Evolutionary conservation across 805 yeast species (phyloP), one percentile per base, ranked within the genome.

Genomic region (Lipomyces yamadae): DNA sequence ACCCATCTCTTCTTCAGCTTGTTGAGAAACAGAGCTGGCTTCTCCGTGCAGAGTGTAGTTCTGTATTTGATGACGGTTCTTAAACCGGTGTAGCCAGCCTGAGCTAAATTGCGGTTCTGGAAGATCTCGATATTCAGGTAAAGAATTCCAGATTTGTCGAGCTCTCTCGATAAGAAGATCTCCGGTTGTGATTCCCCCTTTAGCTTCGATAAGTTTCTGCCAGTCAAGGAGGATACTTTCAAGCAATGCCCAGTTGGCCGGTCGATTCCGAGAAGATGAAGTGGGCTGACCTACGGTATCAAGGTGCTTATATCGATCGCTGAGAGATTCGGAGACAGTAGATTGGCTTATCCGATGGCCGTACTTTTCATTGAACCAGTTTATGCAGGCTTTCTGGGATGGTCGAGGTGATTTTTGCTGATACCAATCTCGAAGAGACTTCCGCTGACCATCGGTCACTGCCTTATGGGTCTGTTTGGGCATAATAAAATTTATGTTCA

Each of bases 351-450:
- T 4, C 53, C 53, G 53, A 6, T 45, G 52, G 52, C 6, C 29
- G 3, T 5, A 6, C 29, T 7, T n/a, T 48, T 45, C 29, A 13
- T n/a, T 48, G 53, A 4, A 48, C 53, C 29, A 48, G 29, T 48
- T 48, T 2, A 3, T 48, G 15, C 3, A 10, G 53, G 29, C 53
- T n/a, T 48, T 48, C 29, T 48, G 53, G 29, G 53, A 48, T 5
- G 53, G 53, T 48, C 29, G 53, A 3, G 53, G 53, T 10, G 53
- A 48, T 48, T 48, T n/a, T 48, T 48, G 53, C 53, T 48, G 53
- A n/a, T n/a, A 48, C 53, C 29, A 48, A 13, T n/a, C 29, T 48
- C 29, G 53, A 48, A 48, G 53, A 6, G 53, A 48, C 29, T 48
- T 48, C 52, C 53, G 53, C 15, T 48, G 53, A 48, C 18, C 53